phyloP scores from a whole-genome alignment of 352 stramenopile species.

The Phytopythium ostracodes region DNA sequence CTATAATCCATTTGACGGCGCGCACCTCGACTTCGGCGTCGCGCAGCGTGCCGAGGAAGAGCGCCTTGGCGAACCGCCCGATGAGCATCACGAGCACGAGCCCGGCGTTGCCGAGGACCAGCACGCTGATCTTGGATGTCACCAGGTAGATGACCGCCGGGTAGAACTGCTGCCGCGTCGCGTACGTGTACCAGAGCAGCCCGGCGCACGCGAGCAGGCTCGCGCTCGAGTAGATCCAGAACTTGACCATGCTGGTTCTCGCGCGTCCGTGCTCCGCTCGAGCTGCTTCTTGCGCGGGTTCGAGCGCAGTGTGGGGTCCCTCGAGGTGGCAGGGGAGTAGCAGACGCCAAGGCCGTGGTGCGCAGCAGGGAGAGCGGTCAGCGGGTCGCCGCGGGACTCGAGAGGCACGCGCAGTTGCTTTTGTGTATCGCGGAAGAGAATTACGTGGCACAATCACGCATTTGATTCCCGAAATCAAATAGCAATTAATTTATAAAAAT shows the following conservation, averaged over 20 bases:
- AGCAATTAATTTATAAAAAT: background rate
- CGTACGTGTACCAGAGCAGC: conserved; percentile 92
- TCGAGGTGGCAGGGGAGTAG: background rate
- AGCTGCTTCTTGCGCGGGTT: background rate
- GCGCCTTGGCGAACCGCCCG: conserved; percentile 66
- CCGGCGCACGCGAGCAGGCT: conserved; percentile 80
- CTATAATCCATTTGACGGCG: background rate
- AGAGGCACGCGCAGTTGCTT: background rate
- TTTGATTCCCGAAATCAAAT: background rate
- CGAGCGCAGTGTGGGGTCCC: background rate
- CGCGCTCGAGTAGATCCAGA: conserved; percentile 86
- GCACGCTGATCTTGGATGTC: conserved; percentile 95
- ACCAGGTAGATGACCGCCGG: conserved; percentile 95
- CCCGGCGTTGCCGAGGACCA: conserved; percentile 94
- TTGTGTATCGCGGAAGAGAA: background rate
- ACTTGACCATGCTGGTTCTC: conserved; percentile 45
- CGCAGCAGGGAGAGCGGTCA: background rate
- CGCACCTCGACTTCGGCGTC: conserved; percentile 83
- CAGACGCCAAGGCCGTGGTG: background rate
- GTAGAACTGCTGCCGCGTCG: conserved; percentile 97
- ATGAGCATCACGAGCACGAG: conserved; percentile 88
- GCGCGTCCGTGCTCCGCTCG: background rate
- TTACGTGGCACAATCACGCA: background rate
- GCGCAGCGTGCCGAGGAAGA: conserved; percentile 84
- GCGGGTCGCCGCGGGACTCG: background rate